A percentile compares a stretch with the other conserved stretches of the same genome.
These are phyloP conservation scores for Cyanidioschyzon merolae DNA, from an alignment of 23 red algal genomes.

Conservation along the genomic window DNA sequence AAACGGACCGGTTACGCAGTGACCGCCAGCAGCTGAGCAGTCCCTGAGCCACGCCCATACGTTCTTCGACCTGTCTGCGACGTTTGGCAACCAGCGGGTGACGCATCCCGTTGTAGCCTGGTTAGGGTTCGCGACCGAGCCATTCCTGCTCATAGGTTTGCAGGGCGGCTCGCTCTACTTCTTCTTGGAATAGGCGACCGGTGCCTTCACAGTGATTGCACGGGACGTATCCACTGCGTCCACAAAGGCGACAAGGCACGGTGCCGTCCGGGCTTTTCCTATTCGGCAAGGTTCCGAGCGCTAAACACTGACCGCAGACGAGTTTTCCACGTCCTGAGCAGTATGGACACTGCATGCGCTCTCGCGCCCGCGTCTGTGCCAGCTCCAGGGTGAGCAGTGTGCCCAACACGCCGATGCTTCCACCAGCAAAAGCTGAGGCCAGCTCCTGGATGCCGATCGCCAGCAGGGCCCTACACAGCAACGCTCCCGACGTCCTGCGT, in stretches of 20 bases:
- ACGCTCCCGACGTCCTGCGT: neutral
- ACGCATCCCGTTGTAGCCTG: no score
- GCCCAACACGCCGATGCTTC: constrained; percentile 87
- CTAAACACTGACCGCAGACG: constrained; percentile 62
- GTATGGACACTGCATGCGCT: constrained; percentile 81
- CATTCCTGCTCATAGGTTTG: constrained; percentile 3
- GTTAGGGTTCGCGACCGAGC: neutral
- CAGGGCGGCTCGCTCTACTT: constrained; percentile 61
- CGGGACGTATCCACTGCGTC: constrained; percentile 32
- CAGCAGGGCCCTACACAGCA: neutral
- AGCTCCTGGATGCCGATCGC: constrained; percentile 49
- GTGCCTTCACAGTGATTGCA: constrained; percentile 65
- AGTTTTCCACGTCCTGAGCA: constrained; percentile 65
- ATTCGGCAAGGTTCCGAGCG: constrained; percentile 42
- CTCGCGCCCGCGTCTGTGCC: constrained; percentile 6
- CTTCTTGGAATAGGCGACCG: constrained; percentile 63
- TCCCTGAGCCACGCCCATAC: no score
- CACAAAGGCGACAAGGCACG: constrained; percentile 38
- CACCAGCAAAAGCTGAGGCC: constrained; percentile 70
- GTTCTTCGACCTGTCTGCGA: no score
- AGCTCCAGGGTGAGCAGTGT: constrained; percentile 88
- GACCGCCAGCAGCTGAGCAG: no score
- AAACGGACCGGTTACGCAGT: no score
- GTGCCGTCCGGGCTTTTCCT: constrained; percentile 18
- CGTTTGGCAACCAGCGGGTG: no score